Conservation (phyloP, 345 rosid genomes). For the Leavenworthia alabamica region DNA sequence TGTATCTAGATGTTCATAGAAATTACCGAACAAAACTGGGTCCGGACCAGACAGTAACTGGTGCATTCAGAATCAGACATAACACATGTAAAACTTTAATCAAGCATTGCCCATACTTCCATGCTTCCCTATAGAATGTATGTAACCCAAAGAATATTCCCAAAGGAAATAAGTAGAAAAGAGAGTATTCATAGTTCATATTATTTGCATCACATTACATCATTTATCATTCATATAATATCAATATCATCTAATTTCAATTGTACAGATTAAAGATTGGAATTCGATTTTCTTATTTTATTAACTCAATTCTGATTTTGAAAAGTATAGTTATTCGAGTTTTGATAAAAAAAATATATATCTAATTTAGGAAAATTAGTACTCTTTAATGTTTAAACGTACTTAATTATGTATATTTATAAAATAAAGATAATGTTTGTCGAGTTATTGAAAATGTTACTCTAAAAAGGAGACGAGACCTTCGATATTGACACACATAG, state of each 20-base stretch:
- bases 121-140: not conserved
- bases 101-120: constrained; percentile 6
- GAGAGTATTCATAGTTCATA: not conserved
- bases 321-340: no score
- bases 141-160: not conserved
- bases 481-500: no score
- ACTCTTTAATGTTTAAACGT: not conserved
- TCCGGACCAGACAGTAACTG: constrained; percentile 8
- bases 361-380: not conserved
- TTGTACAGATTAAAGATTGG: not conserved
- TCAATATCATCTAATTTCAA: not conserved
- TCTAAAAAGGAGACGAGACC: no score
- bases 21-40: constrained; percentile 4
- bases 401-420: not conserved
- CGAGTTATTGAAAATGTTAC: no score
- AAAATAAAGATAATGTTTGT: not conserved
- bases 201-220: not conserved
- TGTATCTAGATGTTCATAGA: not conserved
- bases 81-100: constrained; percentile 5
- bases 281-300: no score
- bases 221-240: not conserved
- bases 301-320: no score
- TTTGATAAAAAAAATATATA: no score
- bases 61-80: constrained; percentile 4
- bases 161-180: not conserved